These are phyloP conservation scores for Prototheca wickerhamii DNA, from an alignment of 163 green algal genomes.

Conservation along the genomic window DNA sequence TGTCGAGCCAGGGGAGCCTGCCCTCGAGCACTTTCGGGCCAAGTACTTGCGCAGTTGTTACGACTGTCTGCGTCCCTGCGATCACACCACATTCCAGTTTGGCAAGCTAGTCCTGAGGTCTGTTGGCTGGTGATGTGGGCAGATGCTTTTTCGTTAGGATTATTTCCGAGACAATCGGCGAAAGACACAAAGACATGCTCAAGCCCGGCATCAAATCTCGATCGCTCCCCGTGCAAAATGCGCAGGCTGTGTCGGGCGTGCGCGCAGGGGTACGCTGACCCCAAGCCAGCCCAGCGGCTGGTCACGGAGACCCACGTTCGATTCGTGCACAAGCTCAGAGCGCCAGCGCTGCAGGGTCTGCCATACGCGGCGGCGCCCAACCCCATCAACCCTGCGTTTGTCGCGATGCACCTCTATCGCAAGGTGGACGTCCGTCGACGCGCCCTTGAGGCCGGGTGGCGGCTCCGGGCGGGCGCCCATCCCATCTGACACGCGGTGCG, in stretches of 20 bases:
- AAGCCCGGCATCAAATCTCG: too few relatives aligned
- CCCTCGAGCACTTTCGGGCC: neutral
- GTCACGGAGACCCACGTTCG: neutral
- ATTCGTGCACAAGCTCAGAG: constrained; percentile 1
- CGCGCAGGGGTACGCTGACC: neutral
- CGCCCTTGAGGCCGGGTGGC: too few relatives aligned
- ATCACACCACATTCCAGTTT: neutral
- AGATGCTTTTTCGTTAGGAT: too few relatives aligned
- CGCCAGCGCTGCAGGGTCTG: constrained; percentile 8
- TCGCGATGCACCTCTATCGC: constrained; percentile 10
- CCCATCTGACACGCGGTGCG: too few relatives aligned
- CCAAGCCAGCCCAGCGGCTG: constrained; percentile 8
- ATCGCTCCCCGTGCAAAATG: too few relatives aligned
- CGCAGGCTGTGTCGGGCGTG: constrained; percentile 10
- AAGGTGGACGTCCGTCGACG: neutral
- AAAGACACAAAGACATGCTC: too few relatives aligned
- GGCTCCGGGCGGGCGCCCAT: too few relatives aligned
- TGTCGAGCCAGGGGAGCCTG: neutral
- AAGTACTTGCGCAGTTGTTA: constrained; percentile 7
- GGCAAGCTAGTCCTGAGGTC: constrained; percentile 3
- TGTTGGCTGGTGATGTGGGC: too few relatives aligned
- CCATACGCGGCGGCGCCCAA: constrained; percentile 14
- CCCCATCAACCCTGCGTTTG: constrained; percentile 11
- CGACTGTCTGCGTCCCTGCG: constrained; percentile 12
- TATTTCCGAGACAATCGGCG: too few relatives aligned